Evolutionary conservation across 768 basidiomycete species (phyloP), one percentile per base, ranked within the genome.

Genomic region (Tylopilus felleus): DNA sequence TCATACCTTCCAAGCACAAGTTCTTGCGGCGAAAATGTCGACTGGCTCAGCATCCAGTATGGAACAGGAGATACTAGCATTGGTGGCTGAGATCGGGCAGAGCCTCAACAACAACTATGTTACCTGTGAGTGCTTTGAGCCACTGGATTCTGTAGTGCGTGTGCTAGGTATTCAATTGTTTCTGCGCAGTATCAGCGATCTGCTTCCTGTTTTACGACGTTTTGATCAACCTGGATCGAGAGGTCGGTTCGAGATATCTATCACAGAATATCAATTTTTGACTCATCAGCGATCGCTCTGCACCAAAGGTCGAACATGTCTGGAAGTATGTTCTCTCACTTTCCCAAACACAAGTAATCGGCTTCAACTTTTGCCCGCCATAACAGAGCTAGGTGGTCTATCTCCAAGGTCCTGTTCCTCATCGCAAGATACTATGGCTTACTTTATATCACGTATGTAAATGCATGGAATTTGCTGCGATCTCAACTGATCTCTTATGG

Each of bases 381-480:
- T 22, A 21, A 9, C 14, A 54, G 53, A 7, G 27, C 42, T 17
- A 51, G n/a, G 22, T 54, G 48, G 49, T 13, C 48, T 10, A 17
- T n/a, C 5, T 22, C 49, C 16, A 54, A 50, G 14, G 35, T 29
- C 17, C 36, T 55, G 21, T 55, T 51, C 42, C 22, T 55, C 21
- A 9, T 55, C n/a, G 53, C 25, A n/a, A 51, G 53, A 44, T 55
- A 51, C 8, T 55, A 55, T 39, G 35, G 53, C 17, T 9, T 31
- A 8, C 35, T 16, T 36, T 50, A 27, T 4, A 27, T 35, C 21
- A 22, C 12, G 47, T 43, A 33, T 8, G 47, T 38, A 22, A 21
- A 21, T 21, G 10, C 25, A 8, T 14, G 8, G n/a, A 29, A 29
- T 8, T 13, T 1, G 19, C 2, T 42, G 22, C 4, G 29, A 50